phyloP scores from a whole-genome alignment of 1,284 basidiomycete genomes.

The Neotropicomus parvogracilis region DNA sequence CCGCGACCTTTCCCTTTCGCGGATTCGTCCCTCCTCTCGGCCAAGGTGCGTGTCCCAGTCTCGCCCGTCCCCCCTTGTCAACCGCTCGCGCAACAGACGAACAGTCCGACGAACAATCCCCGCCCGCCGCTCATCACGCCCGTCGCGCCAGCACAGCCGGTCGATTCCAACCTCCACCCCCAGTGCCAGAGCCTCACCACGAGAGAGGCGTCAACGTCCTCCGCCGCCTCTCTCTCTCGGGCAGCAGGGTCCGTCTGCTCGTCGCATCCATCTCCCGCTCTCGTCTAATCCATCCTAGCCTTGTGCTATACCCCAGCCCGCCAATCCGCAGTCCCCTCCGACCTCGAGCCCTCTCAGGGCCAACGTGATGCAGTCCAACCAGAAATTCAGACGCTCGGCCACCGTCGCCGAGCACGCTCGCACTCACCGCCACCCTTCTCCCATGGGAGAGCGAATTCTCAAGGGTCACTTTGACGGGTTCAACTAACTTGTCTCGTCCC shows the following conservation, averaged over 20 bases:
- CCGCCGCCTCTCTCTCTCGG: constrained; percentile 67
- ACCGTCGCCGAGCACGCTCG: constrained; percentile 48
- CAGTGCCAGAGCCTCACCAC: constrained; percentile 43
- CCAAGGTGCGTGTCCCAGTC: constrained; percentile 47
- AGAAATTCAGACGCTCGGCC: constrained; percentile 55
- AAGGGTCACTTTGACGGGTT: constrained; percentile 83
- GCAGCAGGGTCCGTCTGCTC: constrained; percentile 47
- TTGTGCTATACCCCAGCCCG: constrained; percentile 16
- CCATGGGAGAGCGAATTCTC: constrained; percentile 80
- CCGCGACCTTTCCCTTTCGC: constrained; percentile 59
- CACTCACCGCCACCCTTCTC: constrained; percentile 68
- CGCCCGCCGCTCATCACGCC: constrained; percentile 43
- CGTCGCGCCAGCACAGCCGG: constrained; percentile 49
- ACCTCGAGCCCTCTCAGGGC: constrained; percentile 31
- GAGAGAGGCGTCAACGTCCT: constrained; percentile 67
- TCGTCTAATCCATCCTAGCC: constrained; percentile 8
- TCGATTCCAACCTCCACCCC: constrained; percentile 44
- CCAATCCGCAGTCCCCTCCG: constrained; percentile 45
- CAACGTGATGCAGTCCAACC: constrained; percentile 16
- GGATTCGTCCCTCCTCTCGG: constrained; percentile 51
- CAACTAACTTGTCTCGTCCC: constrained; percentile 41
- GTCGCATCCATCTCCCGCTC: background rate
- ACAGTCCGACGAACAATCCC: constrained; percentile 39
- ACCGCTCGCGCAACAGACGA: constrained; percentile 34
- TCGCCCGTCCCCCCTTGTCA: background rate